Percentiles rank a stretch among this genome's conserved stretches.
phyloP scores from a whole-genome alignment of 106 monocot genomes.

The Xerophyta viscosa region DNA sequence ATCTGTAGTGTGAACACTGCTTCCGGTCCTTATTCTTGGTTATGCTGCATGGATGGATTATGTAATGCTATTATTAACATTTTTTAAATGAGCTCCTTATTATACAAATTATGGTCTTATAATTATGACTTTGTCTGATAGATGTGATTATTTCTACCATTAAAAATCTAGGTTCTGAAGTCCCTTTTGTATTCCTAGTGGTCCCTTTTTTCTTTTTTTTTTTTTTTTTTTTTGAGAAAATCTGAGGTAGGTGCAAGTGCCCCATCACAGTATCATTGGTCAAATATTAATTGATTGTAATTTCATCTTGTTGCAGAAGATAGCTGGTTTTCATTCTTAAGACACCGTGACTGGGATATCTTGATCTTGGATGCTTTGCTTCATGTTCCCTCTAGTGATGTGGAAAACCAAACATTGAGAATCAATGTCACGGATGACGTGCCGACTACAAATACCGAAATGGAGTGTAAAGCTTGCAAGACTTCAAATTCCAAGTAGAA shows the following conservation, averaged over 20 bases:
- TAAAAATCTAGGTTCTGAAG: too few relatives aligned
- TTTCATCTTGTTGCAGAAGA: constrained; percentile 64
- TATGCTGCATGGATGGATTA: too few relatives aligned
- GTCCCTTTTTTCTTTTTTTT: neutral
- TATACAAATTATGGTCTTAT: too few relatives aligned
- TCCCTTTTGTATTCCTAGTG: neutral
- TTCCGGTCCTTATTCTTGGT: too few relatives aligned
- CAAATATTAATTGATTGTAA: too few relatives aligned
- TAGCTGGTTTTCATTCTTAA: constrained; percentile 62
- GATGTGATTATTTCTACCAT: too few relatives aligned
- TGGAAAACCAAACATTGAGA: constrained; percentile 26
- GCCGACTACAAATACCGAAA: constrained; percentile 5
- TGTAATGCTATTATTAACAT: too few relatives aligned
- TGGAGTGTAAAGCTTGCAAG: constrained; percentile 13
- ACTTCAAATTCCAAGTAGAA: neutral
- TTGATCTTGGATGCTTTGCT: constrained; percentile 69
- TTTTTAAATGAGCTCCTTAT: too few relatives aligned
- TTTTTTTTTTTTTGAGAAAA: neutral
- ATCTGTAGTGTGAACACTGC: too few relatives aligned
- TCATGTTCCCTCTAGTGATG: constrained; percentile 48
- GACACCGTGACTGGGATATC: constrained; percentile 84
- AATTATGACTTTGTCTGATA: too few relatives aligned
- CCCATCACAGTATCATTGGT: too few relatives aligned
- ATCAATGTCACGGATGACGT: constrained; percentile 37
- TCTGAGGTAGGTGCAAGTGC: too few relatives aligned